A percentile compares a stretch with the other conserved stretches of the same genome.
Evolutionary conservation across 1,284 basidiomycete genomes (phyloP).

Genomic region (Ustilago trichophora): DNA sequence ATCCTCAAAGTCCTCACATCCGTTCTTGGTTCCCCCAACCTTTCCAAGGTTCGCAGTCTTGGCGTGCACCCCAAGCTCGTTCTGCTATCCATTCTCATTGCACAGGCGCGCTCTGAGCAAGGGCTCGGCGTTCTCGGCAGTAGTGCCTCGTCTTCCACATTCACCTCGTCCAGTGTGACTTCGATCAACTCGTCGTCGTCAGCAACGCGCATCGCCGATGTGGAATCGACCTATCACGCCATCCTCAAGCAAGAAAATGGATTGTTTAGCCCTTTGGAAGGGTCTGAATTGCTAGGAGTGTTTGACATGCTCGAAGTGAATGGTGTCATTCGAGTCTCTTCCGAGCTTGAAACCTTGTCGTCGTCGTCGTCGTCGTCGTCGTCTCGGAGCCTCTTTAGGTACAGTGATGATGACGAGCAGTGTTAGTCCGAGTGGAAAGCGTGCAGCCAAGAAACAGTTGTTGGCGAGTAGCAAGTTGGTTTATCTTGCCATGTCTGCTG

Average conservation of each 20-base stretch:
- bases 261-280: constrained; percentile 50
- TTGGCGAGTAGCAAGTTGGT: constrained; percentile 47
- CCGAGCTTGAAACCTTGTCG: constrained; percentile 25
- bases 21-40: constrained; percentile 58
- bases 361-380: background rate
- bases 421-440: constrained; percentile 55
- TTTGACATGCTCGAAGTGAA: constrained; percentile 63
- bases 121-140: constrained; percentile 40
- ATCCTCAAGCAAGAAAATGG: constrained; percentile 52
- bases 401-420: constrained; percentile 3
- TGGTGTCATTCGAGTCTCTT: constrained; percentile 50
- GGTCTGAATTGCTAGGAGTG: constrained; percentile 61
- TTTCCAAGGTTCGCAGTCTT: constrained; percentile 57
- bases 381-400: background rate
- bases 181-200: no score
- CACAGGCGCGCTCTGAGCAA: constrained; percentile 38
- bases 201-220: constrained; percentile 44
- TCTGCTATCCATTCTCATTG: constrained; percentile 56
- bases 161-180: background rate
- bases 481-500: constrained; percentile 31
- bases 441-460: constrained; percentile 59
- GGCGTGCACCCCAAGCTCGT: constrained; percentile 63
- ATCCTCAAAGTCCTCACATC: constrained; percentile 61
- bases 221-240: constrained; percentile 56
- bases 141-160: background rate